Percentiles rank a stretch among this genome's conserved stretches.
Evolutionary conservation across 257 asterid genomes (phyloP).

Genomic region (Fraxinus excelsior): DNA sequence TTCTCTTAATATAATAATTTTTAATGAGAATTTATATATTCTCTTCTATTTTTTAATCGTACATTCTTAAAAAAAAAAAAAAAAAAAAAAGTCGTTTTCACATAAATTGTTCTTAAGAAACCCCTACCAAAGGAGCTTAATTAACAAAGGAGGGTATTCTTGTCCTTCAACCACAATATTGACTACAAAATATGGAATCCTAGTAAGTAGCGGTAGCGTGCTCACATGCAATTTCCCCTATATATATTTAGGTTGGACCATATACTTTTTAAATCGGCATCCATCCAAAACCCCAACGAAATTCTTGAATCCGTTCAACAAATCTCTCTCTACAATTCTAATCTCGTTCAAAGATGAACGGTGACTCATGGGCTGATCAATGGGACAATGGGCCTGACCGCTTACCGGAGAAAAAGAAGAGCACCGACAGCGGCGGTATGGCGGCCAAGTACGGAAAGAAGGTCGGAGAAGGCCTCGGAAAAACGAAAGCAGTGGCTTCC

Average conservation of each 20-base stretch:
- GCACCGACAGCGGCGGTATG: conserved; percentile 27
- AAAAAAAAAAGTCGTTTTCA: no score
- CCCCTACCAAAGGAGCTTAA: no score
- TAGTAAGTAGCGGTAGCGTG: background rate
- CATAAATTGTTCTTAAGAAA: no score
- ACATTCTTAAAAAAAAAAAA: no score
- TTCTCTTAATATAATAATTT: no score
- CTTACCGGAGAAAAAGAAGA: conserved; percentile 35
- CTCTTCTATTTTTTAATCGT: no score
- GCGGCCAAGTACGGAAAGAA: conserved; percentile 53
- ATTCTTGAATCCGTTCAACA: background rate
- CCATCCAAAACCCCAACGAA: background rate
- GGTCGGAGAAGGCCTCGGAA: conserved; percentile 53
- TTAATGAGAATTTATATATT: no score
- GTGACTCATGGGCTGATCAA: conserved; percentile 83
- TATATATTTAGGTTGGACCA: conserved; percentile 27
- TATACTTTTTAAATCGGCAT: conserved; percentile 8
- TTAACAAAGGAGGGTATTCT: background rate
- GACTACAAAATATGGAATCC: background rate
- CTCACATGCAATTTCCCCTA: background rate
- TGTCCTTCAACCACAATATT: conserved; percentile 1
- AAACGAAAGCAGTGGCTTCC: conserved; percentile 69
- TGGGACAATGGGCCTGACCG: conserved; percentile 64
- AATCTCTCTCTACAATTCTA: background rate
- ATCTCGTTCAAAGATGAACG: conserved; percentile 4